Conservation (phyloP, 805 yeast genomes). For the Torulaspora gathmanii region DNA sequence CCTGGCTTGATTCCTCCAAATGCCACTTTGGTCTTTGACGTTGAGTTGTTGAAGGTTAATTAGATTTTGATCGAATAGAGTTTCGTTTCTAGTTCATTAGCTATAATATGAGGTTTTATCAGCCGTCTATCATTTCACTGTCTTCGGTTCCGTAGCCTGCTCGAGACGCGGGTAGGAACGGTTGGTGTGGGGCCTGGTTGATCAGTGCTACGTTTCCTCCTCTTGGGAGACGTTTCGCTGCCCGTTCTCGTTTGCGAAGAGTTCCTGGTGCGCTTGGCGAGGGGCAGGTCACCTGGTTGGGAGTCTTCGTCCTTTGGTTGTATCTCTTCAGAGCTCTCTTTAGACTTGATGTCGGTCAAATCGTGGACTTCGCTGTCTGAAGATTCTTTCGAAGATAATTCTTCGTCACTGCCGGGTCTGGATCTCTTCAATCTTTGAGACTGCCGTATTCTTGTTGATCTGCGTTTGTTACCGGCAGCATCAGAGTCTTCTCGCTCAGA, state of each 20-base stretch:
- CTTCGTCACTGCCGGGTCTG: constrained; percentile 4
- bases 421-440: constrained; percentile 2
- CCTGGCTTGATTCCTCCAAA: constrained; percentile 97
- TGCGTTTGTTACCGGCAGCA: constrained; percentile 2
- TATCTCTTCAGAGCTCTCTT: constrained; percentile 9
- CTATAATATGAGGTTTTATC: not conserved
- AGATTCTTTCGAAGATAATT: constrained; percentile 1
- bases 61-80: constrained; percentile 14
- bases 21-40: constrained; percentile 85
- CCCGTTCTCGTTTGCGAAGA: constrained; percentile 14
- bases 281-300: constrained; percentile 11
- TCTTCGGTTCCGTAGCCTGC: constrained; percentile 30
- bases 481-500: not conserved
- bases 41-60: constrained; percentile 55
- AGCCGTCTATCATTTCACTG: constrained; percentile 9
- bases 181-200: constrained; percentile 9
- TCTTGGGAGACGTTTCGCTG: constrained; percentile 22
- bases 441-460: constrained; percentile 8
- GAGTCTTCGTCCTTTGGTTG: constrained; percentile 6
- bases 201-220: constrained; percentile 16
- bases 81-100: constrained; percentile 1
- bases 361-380: constrained; percentile 3
- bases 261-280: constrained; percentile 28
- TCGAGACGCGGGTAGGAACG: constrained; percentile 27
- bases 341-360: constrained; percentile 2